These are phyloP conservation scores for Tylopilus felleus DNA, from an alignment of 768 basidiomycete genomes.

Conservation along the genomic window DNA sequence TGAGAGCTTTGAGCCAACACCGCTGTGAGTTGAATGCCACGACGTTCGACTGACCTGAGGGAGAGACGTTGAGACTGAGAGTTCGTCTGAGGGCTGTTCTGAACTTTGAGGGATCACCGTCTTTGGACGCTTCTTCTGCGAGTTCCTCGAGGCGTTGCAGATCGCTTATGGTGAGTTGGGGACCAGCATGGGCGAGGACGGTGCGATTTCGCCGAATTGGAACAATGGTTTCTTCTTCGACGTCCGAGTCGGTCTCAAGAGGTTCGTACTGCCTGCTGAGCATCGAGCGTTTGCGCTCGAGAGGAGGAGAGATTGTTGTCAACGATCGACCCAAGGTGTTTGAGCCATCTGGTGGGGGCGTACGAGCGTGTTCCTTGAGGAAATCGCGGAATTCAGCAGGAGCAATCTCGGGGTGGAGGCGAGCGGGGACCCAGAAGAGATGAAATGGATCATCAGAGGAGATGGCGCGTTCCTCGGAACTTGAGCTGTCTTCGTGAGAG, in stretches of 20 bases:
- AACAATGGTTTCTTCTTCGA: slow-evolving; percentile 68
- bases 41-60: slow-evolving; percentile 62
- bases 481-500: slow-evolving; percentile 39
- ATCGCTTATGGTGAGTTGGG: slow-evolving; percentile 89
- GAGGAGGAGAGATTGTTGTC: slow-evolving; percentile 42
- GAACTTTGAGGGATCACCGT: slow-evolving; percentile 77
- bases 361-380: slow-evolving; percentile 85
- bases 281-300: slow-evolving; percentile 91
- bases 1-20: slow-evolving; percentile 21
- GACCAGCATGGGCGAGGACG: slow-evolving; percentile 62
- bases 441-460: slow-evolving; percentile 77
- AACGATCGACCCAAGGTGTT: slow-evolving; percentile 39
- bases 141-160: slow-evolving; percentile 92
- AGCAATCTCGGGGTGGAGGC: slow-evolving; percentile 95
- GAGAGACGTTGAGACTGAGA: slow-evolving; percentile 81
- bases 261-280: slow-evolving; percentile 92
- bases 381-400: slow-evolving; percentile 95
- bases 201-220: slow-evolving; percentile 68
- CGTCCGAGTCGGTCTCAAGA: slow-evolving; percentile 62
- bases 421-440: slow-evolving; percentile 98
- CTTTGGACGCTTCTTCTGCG: slow-evolving; percentile 84
- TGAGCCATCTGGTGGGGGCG: slow-evolving; percentile 50
- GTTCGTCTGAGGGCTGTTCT: slow-evolving; percentile 79
- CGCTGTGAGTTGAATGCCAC: slow-evolving; percentile 2
- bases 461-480: slow-evolving; percentile 31